phyloP scores from a whole-genome alignment of 1,284 basidiomycete species.

The Lentinula novae-zelandiae region DNA sequence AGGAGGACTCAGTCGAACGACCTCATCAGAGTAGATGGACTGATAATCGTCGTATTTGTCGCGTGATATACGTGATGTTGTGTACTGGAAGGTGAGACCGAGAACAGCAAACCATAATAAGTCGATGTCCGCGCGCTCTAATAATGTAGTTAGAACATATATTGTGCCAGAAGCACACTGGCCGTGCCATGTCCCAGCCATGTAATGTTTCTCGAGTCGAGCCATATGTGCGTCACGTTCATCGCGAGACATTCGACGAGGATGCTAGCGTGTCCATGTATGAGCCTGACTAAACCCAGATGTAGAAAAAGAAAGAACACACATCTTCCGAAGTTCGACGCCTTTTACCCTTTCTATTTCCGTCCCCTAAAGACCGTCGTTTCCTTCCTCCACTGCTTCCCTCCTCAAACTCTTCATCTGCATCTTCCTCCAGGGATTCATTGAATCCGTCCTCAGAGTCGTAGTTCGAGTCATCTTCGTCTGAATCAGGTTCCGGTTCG shows the following conservation, averaged over 20 bases:
- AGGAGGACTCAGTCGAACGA: slow-evolving; percentile 79
- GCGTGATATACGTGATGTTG: slow-evolving; percentile 83
- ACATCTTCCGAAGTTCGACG: slow-evolving; percentile 45
- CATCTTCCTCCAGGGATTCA: slow-evolving; percentile 33
- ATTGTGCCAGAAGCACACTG: slow-evolving; percentile 89
- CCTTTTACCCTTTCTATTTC: slow-evolving; percentile 46
- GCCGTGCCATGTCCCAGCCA: slow-evolving; percentile 82
- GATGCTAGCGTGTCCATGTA: slow-evolving; percentile 18
- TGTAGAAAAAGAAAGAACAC: slow-evolving; percentile 16
- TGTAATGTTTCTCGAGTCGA: slow-evolving; percentile 80
- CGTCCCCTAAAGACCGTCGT: slow-evolving; percentile 46
- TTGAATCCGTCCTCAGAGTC: slow-evolving; percentile 41
- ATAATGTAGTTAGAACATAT: slow-evolving; percentile 85
- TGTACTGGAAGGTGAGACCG: slow-evolving; percentile 92
- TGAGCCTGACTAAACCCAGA: slow-evolving; percentile 5
- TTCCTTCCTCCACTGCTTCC: slow-evolving; percentile 45
- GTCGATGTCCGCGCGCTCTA: slow-evolving; percentile 92
- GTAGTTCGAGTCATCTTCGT: slow-evolving; percentile 51
- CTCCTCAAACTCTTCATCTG: slow-evolving; percentile 47
- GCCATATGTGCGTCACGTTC: slow-evolving; percentile 62
- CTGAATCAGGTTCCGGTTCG: slow-evolving; percentile 69
- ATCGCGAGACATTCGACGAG: slow-evolving; percentile 59
- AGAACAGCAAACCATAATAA: slow-evolving; percentile 94
- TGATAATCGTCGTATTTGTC: slow-evolving; percentile 83
- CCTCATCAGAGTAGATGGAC: slow-evolving; percentile 81